phyloP scores from a whole-genome alignment of 805 yeast genomes.

The Saccharomycopsis guyanensis region DNA sequence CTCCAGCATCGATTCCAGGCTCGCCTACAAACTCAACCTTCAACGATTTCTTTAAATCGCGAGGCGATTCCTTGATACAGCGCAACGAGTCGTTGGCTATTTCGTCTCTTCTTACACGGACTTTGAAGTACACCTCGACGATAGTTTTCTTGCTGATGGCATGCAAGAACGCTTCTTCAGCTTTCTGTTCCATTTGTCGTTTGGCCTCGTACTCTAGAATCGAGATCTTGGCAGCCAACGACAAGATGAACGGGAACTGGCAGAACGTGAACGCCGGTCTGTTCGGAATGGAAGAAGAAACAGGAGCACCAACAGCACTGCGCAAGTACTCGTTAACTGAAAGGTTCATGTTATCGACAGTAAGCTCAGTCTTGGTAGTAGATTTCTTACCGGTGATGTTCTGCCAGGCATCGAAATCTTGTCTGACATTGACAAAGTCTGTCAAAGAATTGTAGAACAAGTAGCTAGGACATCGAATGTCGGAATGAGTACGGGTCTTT shows the following conservation, averaged over 20 bases:
- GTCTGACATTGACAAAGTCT: slow-evolving; percentile 67
- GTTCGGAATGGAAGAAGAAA: slow-evolving; percentile 11
- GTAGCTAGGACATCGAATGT: slow-evolving; percentile 32
- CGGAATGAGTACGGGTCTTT: slow-evolving; percentile 30
- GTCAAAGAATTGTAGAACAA: slow-evolving; percentile 71
- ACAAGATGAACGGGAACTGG: slow-evolving; percentile 73
- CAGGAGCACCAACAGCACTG: slow-evolving; percentile 14
- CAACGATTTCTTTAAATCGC: slow-evolving; percentile 64
- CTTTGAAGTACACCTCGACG: slow-evolving; percentile 59
- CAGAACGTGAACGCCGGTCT: slow-evolving; percentile 51
- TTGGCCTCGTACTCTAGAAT: slow-evolving; percentile 78
- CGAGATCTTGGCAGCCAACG: slow-evolving; percentile 75
- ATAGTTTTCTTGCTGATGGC: slow-evolving; percentile 57
- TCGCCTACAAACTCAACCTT: slow-evolving; percentile 78
- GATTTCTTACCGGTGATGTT: slow-evolving; percentile 28
- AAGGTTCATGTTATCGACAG: slow-evolving; percentile 6
- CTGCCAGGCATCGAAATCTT: slow-evolving; percentile 86
- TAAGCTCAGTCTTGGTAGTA: slow-evolving; percentile 14
- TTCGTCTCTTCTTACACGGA: slow-evolving; percentile 58
- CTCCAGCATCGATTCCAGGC: slow-evolving; percentile 95
- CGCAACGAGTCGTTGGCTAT: slow-evolving; percentile 71
- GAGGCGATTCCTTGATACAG: slow-evolving; percentile 45
- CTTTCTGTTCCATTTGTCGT: slow-evolving; percentile 74
- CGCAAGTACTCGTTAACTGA: slow-evolving; percentile 18
- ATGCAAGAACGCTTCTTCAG: slow-evolving; percentile 80